phyloP scores from a whole-genome alignment of 1,139 yeast species.

The Yamadazyma mexicana region DNA sequence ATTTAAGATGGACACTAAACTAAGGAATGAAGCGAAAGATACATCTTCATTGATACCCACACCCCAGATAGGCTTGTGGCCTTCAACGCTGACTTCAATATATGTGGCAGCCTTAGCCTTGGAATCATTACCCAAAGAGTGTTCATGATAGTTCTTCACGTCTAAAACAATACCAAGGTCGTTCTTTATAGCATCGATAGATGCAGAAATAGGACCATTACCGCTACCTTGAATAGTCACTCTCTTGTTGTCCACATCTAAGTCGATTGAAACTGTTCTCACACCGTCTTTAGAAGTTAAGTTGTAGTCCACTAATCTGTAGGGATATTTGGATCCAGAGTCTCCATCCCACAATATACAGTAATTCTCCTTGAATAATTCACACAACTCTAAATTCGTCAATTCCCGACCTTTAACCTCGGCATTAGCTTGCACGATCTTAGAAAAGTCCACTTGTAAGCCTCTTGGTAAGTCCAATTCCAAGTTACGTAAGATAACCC shows the following conservation, averaged over 20 bases:
- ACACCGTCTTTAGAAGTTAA: conserved; percentile 28
- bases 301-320: conserved; percentile 54
- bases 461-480: conserved; percentile 50
- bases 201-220: conserved; percentile 51
- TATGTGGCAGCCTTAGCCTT: conserved; percentile 49
- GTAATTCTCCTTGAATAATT: conserved; percentile 38
- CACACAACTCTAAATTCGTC: conserved; percentile 41
- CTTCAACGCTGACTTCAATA: conserved; percentile 34
- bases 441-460: conserved; percentile 44
- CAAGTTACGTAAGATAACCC: conserved; percentile 48
- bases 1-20: conserved; percentile 76
- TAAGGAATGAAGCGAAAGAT: conserved; percentile 58
- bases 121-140: conserved; percentile 44
- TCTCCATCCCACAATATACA: conserved; percentile 37
- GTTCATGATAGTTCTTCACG: conserved; percentile 46
- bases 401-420: conserved; percentile 47
- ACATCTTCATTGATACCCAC: conserved; percentile 49
- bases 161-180: conserved; percentile 21
- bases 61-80: conserved; percentile 40
- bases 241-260: conserved; percentile 18
- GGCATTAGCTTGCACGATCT: conserved; percentile 41
- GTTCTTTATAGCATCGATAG: conserved; percentile 36
- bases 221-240: conserved; percentile 35
- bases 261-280: conserved; percentile 14
- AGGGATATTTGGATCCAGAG: conserved; percentile 29